Evolutionary conservation across 805 yeast species (phyloP).

Genomic region (Yamadazyma scolyti): DNA sequence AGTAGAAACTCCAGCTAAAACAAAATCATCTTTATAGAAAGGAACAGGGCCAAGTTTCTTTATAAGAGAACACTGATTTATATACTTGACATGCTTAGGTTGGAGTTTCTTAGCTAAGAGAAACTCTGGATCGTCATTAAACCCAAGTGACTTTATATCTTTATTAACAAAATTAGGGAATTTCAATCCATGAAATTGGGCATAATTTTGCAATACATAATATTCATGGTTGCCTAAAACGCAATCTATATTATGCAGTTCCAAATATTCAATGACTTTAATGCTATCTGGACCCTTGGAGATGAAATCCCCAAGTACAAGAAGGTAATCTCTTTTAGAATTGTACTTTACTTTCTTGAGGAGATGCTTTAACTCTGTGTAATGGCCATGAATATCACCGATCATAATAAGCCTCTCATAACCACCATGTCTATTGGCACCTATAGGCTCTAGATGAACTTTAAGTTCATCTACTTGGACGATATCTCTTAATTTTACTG

Average conservation of each 20-base stretch:
- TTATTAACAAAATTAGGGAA: conserved; percentile 23
- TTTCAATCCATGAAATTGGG: conserved; percentile 50
- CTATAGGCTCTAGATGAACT: conserved; percentile 23
- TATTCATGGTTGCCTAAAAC: conserved; percentile 89
- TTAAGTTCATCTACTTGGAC: conserved; percentile 19
- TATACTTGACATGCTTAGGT: conserved; percentile 57
- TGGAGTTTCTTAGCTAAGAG: conserved; percentile 50
- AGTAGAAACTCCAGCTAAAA: conserved; percentile 18
- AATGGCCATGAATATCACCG: conserved; percentile 90
- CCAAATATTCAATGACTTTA: conserved; percentile 62
- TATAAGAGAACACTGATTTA: conserved; percentile 64
- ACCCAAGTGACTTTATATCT: conserved; percentile 10
- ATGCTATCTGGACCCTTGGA: conserved; percentile 79
- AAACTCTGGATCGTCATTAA: conserved; percentile 35
- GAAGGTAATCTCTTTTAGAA: conserved; percentile 49
- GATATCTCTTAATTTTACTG: conserved; percentile 22
- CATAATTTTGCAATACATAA: conserved; percentile 62
- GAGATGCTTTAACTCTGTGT: conserved; percentile 49
- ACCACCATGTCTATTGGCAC: neutral
- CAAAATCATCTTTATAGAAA: conserved; percentile 24
- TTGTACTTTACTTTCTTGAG: conserved; percentile 49
- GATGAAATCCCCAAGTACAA: conserved; percentile 80
- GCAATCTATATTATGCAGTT: conserved; percentile 60
- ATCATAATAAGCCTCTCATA: conserved; percentile 56
- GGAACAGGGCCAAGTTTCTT: conserved; percentile 60